Percentiles rank a stretch among this genome's conserved stretches.
Evolutionary conservation across 345 rosid species (phyloP).

Genomic region (Eucalyptus polybractea): DNA sequence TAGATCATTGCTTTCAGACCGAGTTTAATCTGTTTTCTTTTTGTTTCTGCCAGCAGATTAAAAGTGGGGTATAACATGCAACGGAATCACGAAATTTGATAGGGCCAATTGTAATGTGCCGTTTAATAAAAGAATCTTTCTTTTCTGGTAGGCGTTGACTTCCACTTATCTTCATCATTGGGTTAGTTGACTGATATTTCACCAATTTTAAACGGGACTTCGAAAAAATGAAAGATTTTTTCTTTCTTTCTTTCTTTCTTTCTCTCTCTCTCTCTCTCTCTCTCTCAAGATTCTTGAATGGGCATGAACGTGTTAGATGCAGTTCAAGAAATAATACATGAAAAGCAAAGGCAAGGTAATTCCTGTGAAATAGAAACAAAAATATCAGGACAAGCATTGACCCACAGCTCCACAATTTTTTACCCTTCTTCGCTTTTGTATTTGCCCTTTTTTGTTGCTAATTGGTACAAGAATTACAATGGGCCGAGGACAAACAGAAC

Average conservation of each 20-base stretch:
- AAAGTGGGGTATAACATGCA: background rate
- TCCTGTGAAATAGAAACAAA: background rate
- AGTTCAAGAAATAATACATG: background rate
- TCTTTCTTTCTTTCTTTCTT: background rate
- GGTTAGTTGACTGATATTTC: background rate
- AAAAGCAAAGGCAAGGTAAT: background rate
- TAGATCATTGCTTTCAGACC: background rate
- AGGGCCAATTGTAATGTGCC: background rate
- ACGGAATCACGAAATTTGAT: background rate
- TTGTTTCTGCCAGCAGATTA: background rate
- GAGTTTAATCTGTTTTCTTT: background rate
- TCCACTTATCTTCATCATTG: background rate
- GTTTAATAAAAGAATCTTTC: background rate
- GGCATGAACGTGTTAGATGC: background rate
- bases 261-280: background rate
- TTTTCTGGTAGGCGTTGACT: background rate
- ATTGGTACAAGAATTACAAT: background rate
- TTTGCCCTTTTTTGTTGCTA: background rate
- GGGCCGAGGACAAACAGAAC: background rate
- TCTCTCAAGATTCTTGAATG: background rate
- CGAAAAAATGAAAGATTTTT: background rate
- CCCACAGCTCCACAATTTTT: background rate
- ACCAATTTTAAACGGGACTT: background rate
- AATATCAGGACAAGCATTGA: background rate
- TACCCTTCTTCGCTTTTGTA: background rate